phyloP scores from a whole-genome alignment of 371 early-diverging fungal species.

The Syncephalastrum contaminatum region DNA sequence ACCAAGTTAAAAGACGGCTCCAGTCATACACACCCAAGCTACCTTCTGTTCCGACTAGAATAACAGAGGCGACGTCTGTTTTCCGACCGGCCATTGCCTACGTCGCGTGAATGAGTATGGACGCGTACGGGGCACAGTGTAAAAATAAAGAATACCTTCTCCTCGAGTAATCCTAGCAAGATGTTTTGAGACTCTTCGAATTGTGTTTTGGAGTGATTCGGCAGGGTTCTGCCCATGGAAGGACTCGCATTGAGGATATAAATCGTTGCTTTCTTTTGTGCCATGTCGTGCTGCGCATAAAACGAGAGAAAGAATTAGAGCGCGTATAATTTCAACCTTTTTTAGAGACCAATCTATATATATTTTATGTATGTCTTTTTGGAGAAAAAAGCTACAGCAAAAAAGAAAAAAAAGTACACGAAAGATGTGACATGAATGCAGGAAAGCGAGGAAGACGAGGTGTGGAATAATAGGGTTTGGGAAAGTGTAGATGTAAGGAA shows the following conservation, averaged over 20 bases:
- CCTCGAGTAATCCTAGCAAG: conserved; percentile 33
- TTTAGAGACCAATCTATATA: too few species aligned
- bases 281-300: conserved; percentile 28
- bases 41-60: conserved; percentile 42
- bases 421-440: too few species aligned
- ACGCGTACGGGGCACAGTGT: background rate
- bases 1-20: background rate
- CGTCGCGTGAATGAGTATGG: background rate
- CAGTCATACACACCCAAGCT: background rate
- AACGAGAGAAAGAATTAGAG: too few species aligned
- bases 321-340: too few species aligned
- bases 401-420: too few species aligned
- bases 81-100: conserved; percentile 34
- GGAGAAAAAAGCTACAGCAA: too few species aligned
- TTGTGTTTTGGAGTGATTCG: conserved; percentile 24
- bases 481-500: too few species aligned
- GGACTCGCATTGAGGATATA: conserved; percentile 60
- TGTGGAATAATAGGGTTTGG: too few species aligned
- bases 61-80: conserved; percentile 37
- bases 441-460: too few species aligned
- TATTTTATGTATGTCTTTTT: too few species aligned
- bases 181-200: conserved; percentile 47
- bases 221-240: conserved; percentile 44
- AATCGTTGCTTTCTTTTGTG: conserved; percentile 60
- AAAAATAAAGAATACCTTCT: conserved; percentile 40